phyloP scores from a whole-genome alignment of 2,329 filamentous ascomycete genomes.

The Calcarisporium arbuscula region DNA sequence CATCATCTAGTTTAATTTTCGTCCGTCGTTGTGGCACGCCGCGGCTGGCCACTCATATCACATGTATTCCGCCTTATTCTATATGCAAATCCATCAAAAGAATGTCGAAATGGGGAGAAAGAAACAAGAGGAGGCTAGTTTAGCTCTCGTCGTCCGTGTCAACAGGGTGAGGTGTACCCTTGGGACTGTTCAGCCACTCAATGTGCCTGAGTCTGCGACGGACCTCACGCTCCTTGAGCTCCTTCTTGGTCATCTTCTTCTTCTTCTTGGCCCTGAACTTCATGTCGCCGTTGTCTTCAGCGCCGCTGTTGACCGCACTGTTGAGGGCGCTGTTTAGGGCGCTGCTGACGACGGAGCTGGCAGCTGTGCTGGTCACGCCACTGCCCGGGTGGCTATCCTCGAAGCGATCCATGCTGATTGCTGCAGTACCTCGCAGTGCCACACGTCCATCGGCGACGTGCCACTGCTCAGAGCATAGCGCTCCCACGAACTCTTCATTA shows the following conservation, averaged over 20 bases:
- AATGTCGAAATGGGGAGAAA: conserved; percentile 3
- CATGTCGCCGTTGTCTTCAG: conserved; percentile 71
- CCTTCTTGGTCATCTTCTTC: conserved; percentile 98
- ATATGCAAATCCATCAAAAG: neutral
- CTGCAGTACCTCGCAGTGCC: conserved; percentile 71
- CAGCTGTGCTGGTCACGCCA: conserved; percentile 46
- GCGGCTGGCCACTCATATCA: too few relatives aligned
- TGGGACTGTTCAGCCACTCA: conserved; percentile 76
- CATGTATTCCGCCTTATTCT: too few relatives aligned
- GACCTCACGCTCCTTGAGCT: conserved; percentile 88
- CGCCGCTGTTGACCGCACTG: conserved; percentile 67
- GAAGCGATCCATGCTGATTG: conserved; percentile 74
- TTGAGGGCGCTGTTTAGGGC: conserved; percentile 48
- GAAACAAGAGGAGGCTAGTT: conserved; percentile 13
- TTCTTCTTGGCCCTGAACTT: conserved; percentile 90
- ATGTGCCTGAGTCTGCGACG: conserved; percentile 81
- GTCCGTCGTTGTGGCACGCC: too few relatives aligned
- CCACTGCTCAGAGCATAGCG: conserved; percentile 94
- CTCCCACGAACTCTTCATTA: conserved; percentile 98
- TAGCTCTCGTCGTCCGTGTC: conserved; percentile 72
- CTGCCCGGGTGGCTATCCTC: conserved; percentile 69
- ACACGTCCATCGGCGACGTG: conserved; percentile 85
- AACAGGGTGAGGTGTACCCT: conserved; percentile 70
- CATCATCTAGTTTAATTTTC: too few relatives aligned
- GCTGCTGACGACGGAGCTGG: conserved; percentile 54